Conservation (phyloP, 2,329 filamentous ascomycete genomes). For the Botrytis elliptica region DNA sequence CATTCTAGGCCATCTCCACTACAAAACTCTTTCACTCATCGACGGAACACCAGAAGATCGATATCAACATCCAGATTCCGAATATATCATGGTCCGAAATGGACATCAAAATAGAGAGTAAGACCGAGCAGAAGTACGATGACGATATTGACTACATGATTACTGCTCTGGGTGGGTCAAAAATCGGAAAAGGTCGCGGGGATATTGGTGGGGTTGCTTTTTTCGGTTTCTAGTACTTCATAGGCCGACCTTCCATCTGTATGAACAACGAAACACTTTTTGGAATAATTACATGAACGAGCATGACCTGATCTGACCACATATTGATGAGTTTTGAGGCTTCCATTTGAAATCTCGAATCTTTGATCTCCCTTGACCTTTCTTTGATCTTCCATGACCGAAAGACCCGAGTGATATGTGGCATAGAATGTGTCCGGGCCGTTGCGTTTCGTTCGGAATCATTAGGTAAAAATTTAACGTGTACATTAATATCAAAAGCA, state of each 20-base stretch:
- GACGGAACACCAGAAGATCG: background rate
- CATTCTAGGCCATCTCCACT: background rate
- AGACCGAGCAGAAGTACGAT: slow-evolving; percentile 14
- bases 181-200: slow-evolving; percentile 11
- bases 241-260: background rate
- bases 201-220: slow-evolving; percentile 1
- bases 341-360: background rate
- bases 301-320: background rate
- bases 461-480: background rate
- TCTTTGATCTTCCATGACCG: background rate
- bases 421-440: background rate
- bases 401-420: background rate
- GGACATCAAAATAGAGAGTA: background rate
- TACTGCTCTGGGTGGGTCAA: background rate
- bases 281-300: background rate
- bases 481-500: background rate
- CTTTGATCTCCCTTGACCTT: background rate
- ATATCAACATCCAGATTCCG: background rate
- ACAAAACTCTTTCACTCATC: background rate
- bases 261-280: background rate
- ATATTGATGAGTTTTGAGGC: background rate
- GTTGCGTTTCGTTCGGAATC: background rate
- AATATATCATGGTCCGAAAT: background rate
- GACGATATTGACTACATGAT: slow-evolving; percentile 10
- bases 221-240: background rate